Percentiles rank a stretch among this genome's conserved stretches.
Evolutionary conservation across 2,329 filamentous ascomycete genomes (phyloP).

Genomic region (Colletotrichum endophyticum): DNA sequence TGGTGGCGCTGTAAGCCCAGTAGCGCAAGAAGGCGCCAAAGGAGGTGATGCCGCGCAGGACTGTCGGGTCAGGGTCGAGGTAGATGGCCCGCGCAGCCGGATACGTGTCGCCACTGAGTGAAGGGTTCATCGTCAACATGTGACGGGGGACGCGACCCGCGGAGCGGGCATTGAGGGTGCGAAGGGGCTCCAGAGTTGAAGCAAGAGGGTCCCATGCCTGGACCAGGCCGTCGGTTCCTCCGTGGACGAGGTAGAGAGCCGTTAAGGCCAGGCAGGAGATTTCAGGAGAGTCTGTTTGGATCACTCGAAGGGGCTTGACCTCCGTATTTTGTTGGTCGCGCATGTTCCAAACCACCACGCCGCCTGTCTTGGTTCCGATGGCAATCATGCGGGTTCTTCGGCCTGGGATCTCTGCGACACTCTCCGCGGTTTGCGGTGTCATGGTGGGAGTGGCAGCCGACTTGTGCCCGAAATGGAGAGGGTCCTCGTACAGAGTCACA

Average conservation of each 20-base stretch:
- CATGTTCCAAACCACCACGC: slow-evolving; percentile 85
- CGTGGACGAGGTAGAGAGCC: slow-evolving; percentile 87
- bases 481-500: slow-evolving; percentile 79
- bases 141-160: slow-evolving; percentile 83
- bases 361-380: slow-evolving; percentile 78
- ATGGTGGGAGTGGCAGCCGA: slow-evolving; percentile 45
- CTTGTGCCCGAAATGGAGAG: slow-evolving; percentile 57
- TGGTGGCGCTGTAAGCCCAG: slow-evolving; percentile 90
- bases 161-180: slow-evolving; percentile 86
- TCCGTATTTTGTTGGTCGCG: slow-evolving; percentile 67
- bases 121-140: slow-evolving; percentile 56
- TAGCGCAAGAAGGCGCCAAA: slow-evolving; percentile 88
- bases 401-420: slow-evolving; percentile 72
- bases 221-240: slow-evolving; percentile 91
- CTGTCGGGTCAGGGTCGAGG: slow-evolving; percentile 85
- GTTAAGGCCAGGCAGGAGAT: slow-evolving; percentile 84
- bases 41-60: slow-evolving; percentile 84
- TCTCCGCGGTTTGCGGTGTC: slow-evolving; percentile 44
- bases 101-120: slow-evolving; percentile 73
- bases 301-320: slow-evolving; percentile 76
- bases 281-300: slow-evolving; percentile 89
- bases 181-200: slow-evolving; percentile 77
- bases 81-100: slow-evolving; percentile 83
- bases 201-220: slow-evolving; percentile 97
- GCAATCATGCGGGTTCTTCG: slow-evolving; percentile 82